A percentile compares a stretch with the other conserved stretches of the same genome.
Evolutionary conservation across 345 rosid genomes (phyloP).

Genomic region (Hevea brasiliensis): DNA sequence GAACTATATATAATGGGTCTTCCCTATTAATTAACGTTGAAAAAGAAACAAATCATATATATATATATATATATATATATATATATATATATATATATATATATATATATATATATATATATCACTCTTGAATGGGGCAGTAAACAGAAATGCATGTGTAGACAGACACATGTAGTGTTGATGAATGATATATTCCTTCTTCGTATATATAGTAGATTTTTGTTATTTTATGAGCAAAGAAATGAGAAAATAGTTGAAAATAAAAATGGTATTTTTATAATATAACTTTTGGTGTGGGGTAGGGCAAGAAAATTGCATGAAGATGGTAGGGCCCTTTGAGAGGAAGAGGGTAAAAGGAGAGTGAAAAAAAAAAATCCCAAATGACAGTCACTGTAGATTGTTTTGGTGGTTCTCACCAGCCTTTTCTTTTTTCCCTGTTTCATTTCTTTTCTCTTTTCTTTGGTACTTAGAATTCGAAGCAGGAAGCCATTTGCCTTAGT

Average conservation of each 20-base stretch:
- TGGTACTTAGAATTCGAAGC: not conserved
- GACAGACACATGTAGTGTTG: not conserved
- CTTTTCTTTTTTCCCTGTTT: too few species aligned
- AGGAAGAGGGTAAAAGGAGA: not conserved
- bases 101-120: too few species aligned
- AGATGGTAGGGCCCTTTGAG: slow-evolving; percentile 4
- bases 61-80: too few species aligned
- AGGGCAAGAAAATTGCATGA: not conserved
- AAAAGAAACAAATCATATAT: too few species aligned
- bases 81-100: too few species aligned
- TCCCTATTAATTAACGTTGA: too few species aligned
- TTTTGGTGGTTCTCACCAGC: not conserved
- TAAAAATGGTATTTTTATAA: too few species aligned
- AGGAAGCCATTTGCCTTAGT: too few species aligned
- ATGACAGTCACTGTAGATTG: not conserved
- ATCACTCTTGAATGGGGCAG: too few species aligned
- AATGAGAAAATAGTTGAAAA: too few species aligned
- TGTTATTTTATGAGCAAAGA: not conserved
- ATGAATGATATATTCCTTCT: not conserved
- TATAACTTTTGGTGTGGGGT: not conserved
- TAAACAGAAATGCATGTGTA: not conserved
- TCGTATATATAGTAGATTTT: not conserved
- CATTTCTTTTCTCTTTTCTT: too few species aligned
- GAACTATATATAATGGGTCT: too few species aligned
- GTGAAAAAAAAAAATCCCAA: not conserved